Evolutionary conservation across 2,329 filamentous ascomycete genomes (phyloP), one percentile per base, ranked within the genome.

Genomic region (Sarocladium kiliense): DNA sequence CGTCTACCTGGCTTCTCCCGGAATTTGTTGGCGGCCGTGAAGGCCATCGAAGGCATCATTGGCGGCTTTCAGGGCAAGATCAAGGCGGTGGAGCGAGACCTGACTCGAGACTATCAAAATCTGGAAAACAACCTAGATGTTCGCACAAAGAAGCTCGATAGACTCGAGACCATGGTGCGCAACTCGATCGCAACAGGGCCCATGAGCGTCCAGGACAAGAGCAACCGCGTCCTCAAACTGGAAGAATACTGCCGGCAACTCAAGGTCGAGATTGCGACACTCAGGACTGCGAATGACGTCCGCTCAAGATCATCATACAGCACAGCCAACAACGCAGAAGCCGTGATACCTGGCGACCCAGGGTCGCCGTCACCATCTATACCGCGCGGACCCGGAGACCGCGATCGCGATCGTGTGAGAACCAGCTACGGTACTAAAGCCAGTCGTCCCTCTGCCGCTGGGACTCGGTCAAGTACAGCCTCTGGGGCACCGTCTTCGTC

Each of bases 51-150:
- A 74, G 77, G 79, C 18, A 84, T 96, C 60, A 78, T 97, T 34
- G 80, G 82, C 18, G 82, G 84, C 9, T 96, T 96, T 75, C 88
- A 89, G 64, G 77, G 80, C 37, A 87, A 90, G 57, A 89, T 97
- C 66, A 89, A 89, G 64, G 77, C 79, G 6, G 86, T 97, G n/a
- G 94, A 99, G 69, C 86, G 89, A 50, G 89, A 96, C 58, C 74
- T 97, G n/a, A 87, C 86, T 74, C 89, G 91, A 59, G 92, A 97
- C 65, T 97, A 97, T 65, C 89, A 95, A 64, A 83, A 81, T 0
- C 78, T 99, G 1, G 91, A 97, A 69, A 85, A 85, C 62, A 89
- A 85, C 36, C 82, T 97, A 26, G 89, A 94, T 54, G 73, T 85
- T 25, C 86, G 91, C 16, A 81, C 87, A 57, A 94, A 95, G 74